A percentile compares a stretch with the other conserved stretches of the same genome.
These are phyloP conservation scores for Mimosa pudica DNA, from an alignment of 306 rosid species.

Conservation along the genomic window DNA sequence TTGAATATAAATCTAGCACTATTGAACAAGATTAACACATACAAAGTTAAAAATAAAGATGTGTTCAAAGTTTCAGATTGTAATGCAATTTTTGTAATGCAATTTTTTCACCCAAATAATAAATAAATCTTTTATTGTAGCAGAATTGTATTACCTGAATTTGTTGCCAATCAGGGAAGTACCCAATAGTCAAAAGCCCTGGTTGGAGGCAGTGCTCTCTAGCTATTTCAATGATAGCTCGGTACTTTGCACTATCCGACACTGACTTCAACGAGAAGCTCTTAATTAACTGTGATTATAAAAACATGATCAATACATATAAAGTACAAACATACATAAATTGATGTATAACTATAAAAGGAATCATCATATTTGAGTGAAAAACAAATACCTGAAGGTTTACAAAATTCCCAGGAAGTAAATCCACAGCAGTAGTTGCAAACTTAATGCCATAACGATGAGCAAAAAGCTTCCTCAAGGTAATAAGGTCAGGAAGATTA, in stretches of 20 bases:
- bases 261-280: slow-evolving; percentile 48
- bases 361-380: not conserved
- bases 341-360: not conserved
- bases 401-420: slow-evolving; percentile 73
- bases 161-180: slow-evolving; percentile 57
- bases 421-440: slow-evolving; percentile 60
- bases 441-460: slow-evolving; percentile 68
- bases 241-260: slow-evolving; percentile 57
- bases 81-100: not conserved
- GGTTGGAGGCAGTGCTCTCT: slow-evolving; percentile 51
- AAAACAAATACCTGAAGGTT: slow-evolving; percentile 64
- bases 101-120: not conserved
- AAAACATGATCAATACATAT: slow-evolving; percentile 22
- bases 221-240: slow-evolving; percentile 61
- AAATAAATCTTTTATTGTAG: not conserved
- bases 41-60: not conserved
- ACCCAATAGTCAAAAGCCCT: slow-evolving; percentile 56
- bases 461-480: slow-evolving; percentile 71
- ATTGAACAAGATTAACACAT: not conserved
- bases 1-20: not conserved
- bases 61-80: not conserved
- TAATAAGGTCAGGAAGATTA: slow-evolving; percentile 75
- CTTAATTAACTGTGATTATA: slow-evolving; percentile 57
- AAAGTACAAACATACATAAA: not conserved
- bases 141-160: slow-evolving; percentile 43